Conservation (phyloP, 768 basidiomycete species). For the Podaxis rugospora region DNA sequence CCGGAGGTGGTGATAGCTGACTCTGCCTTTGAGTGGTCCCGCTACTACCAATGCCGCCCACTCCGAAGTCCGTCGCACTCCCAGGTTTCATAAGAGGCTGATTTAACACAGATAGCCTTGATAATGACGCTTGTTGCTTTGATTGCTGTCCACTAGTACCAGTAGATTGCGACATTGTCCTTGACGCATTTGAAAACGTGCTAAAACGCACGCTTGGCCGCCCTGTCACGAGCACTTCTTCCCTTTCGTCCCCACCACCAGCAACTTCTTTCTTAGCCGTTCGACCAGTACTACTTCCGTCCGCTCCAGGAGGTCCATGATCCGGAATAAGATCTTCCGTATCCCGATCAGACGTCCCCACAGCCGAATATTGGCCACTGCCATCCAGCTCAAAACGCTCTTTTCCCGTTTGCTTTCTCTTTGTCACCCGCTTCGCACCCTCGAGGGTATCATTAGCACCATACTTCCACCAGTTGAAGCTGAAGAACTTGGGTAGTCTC, state of each 20-base stretch:
- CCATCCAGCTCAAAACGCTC: not conserved
- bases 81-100: not conserved
- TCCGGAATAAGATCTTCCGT: not conserved
- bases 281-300: not conserved
- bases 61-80: not conserved
- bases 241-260: not conserved
- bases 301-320: not conserved
- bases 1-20: not conserved
- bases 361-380: not conserved
- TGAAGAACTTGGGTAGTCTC: not conserved
- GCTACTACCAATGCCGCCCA: not conserved
- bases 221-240: not conserved
- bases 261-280: not conserved
- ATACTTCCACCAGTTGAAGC: not conserved
- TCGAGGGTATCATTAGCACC: not conserved
- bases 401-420: not conserved
- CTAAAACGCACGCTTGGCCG: not conserved
- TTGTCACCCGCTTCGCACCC: not conserved
- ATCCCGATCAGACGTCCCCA: not conserved
- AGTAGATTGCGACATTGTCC: not conserved
- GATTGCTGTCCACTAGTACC: not conserved
- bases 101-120: conserved; percentile 3
- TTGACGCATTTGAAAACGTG: not conserved
- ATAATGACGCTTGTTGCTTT: not conserved
- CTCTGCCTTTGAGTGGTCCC: not conserved